A percentile compares a stretch with the other conserved stretches of the same genome.
phyloP scores from a whole-genome alignment of 495 filamentous ascomycete species.

The Cercophora samala region DNA sequence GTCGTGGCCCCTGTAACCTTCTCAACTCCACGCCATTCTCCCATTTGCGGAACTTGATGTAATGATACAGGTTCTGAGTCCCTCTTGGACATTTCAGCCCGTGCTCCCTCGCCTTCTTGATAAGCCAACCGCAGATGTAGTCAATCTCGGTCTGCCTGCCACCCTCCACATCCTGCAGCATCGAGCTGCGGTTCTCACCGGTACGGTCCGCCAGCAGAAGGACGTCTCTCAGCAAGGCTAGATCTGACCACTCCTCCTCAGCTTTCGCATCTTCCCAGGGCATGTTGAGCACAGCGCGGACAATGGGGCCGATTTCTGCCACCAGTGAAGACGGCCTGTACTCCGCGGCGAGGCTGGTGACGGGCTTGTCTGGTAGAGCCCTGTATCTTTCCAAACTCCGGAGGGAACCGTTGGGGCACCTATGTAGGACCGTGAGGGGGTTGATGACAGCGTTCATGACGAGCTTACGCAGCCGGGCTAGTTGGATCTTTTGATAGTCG shows the following conservation, averaged over 20 bases:
- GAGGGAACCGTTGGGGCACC: constrained; percentile 70
- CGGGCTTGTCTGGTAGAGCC: constrained; percentile 41
- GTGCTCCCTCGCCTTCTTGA: neutral
- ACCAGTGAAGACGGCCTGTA: neutral
- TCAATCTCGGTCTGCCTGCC: constrained; percentile 38
- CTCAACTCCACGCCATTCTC: neutral
- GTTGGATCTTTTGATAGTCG: constrained; percentile 37
- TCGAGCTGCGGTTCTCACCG: constrained; percentile 66
- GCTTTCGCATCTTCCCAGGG: neutral
- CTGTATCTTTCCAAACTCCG: constrained; percentile 25
- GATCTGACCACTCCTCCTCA: neutral
- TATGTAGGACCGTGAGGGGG: constrained; percentile 70
- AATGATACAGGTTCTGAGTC: neutral
- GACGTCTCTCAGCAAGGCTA: constrained; percentile 26
- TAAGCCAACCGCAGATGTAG: neutral
- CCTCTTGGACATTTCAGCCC: neutral
- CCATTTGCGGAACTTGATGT: neutral
- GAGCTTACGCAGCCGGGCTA: constrained; percentile 53
- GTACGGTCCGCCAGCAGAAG: constrained; percentile 56
- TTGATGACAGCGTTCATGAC: constrained; percentile 78
- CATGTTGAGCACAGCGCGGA: neutral
- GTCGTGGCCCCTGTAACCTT: too few relatives aligned
- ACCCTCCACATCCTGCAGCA: constrained; percentile 71
- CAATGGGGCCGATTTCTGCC: neutral
- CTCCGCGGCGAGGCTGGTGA: constrained; percentile 18